Conservation (phyloP, 2,329 filamentous ascomycete genomes). For the Penicillium sp. region DNA sequence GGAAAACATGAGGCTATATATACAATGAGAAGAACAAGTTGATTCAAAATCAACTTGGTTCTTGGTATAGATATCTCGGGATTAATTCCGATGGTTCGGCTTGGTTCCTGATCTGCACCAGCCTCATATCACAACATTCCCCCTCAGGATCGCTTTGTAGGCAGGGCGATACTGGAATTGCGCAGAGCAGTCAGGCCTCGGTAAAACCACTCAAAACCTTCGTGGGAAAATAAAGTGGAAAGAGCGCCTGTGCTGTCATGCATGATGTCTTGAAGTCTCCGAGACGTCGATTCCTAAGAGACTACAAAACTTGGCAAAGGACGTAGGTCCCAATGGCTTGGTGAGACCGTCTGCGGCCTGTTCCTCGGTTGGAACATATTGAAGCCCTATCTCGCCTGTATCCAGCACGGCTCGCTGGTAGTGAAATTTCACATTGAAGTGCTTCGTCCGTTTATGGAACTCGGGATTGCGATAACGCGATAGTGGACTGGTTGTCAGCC, state of each 20-base stretch:
- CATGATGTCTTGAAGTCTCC: not conserved
- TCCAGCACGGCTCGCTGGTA: too few relatives aligned
- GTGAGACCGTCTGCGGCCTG: constrained; percentile 7
- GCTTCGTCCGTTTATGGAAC: constrained; percentile 14
- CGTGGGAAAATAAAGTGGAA: constrained; percentile 5
- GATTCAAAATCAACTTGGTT: constrained; percentile 1
- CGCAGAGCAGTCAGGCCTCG: constrained; percentile 5
- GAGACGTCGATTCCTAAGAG: not conserved
- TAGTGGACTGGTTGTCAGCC: constrained; percentile 13
- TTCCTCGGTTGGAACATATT: too few relatives aligned
- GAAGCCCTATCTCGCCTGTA: too few relatives aligned
- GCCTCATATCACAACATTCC: constrained; percentile 5
- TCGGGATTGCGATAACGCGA: constrained; percentile 11
- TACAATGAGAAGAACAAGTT: too few relatives aligned
- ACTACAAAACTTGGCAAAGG: too few relatives aligned
- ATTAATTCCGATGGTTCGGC: constrained; percentile 3
- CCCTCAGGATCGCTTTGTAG: constrained; percentile 5
- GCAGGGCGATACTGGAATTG: constrained; percentile 4
- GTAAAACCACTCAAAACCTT: constrained; percentile 11
- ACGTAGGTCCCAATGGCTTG: too few relatives aligned
- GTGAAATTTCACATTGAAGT: constrained; percentile 13
- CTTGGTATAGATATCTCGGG: constrained; percentile 2
- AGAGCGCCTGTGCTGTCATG: constrained; percentile 5
- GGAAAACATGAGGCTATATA: too few relatives aligned
- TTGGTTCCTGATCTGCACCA: constrained; percentile 4